Conservation (phyloP, 495 filamentous ascomycete genomes). For the Venustampulla echinocandica region DNA sequence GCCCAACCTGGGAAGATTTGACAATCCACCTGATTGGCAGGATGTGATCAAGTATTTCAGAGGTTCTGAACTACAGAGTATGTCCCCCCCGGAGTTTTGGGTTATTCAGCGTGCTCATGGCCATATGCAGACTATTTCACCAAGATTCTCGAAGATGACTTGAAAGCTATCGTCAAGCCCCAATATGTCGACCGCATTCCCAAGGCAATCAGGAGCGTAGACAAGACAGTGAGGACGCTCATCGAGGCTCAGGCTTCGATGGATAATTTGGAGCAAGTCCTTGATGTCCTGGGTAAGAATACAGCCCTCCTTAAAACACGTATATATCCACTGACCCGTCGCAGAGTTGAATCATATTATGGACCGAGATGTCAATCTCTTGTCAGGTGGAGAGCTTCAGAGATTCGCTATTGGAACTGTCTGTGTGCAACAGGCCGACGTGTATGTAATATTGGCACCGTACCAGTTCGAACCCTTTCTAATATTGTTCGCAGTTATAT, state of each 20-base stretch:
- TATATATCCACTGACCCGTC: not conserved
- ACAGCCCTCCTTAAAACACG: not conserved
- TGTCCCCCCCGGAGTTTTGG: conserved; percentile 18
- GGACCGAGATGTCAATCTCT: conserved; percentile 75
- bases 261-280: conserved; percentile 75
- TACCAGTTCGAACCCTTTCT: conserved; percentile 9
- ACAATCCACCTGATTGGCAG: conserved; percentile 97
- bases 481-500: conserved; percentile 58
- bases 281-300: conserved; percentile 63
- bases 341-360: conserved; percentile 76
- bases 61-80: conserved; percentile 94
- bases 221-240: conserved; percentile 67
- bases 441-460: conserved; percentile 44
- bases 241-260: conserved; percentile 65
- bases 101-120: conserved; percentile 10
- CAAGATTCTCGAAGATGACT: conserved; percentile 88
- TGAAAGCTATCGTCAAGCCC: conserved; percentile 96
- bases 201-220: conserved; percentile 70
- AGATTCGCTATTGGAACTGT: conserved; percentile 93
- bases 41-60: conserved; percentile 97
- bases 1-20: conserved; percentile 89
- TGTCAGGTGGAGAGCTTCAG: conserved; percentile 96
- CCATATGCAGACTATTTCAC: conserved; percentile 79
- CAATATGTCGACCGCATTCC: conserved; percentile 99
- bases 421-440: conserved; percentile 92